Conservation (phyloP, 768 basidiomycete species). For the Cystobasidium tubakii region DNA sequence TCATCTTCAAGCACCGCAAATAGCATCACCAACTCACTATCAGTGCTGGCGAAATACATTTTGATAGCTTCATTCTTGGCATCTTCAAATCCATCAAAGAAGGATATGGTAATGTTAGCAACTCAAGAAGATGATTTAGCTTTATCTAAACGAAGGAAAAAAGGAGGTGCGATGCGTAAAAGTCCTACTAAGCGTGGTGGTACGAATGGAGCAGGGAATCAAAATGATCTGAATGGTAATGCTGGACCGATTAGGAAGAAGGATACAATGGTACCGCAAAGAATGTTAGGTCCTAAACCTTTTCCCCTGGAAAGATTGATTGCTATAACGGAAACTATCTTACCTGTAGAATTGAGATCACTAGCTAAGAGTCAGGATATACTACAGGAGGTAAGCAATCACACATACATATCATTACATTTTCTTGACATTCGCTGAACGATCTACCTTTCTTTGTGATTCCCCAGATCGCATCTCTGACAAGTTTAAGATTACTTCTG, state of each 20-base stretch:
- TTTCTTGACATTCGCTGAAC: too few species aligned
- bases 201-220: background rate
- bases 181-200: conserved; percentile 6
- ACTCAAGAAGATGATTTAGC: conserved; percentile 20
- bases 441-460: too few species aligned
- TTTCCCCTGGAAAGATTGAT: conserved; percentile 27
- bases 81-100: conserved; percentile 29
- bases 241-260: conserved; percentile 21
- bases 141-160: conserved; percentile 10
- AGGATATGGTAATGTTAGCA: conserved; percentile 26
- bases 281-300: conserved; percentile 27
- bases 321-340: conserved; percentile 8
- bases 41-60: conserved; percentile 21
- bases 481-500: conserved; percentile 15
- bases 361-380: conserved; percentile 27
- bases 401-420: too few species aligned
- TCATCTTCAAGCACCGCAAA: background rate
- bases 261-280: conserved; percentile 7
- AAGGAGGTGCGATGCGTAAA: conserved; percentile 31
- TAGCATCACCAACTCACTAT: background rate
- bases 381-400: conserved; percentile 21
- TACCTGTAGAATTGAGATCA: conserved; percentile 20
- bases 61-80: conserved; percentile 23
- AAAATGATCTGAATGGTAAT: conserved; percentile 1
- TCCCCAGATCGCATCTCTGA: conserved; percentile 20